Evolutionary conservation across 257 asterid species (phyloP).

Genomic region (Gentiana dahurica): DNA sequence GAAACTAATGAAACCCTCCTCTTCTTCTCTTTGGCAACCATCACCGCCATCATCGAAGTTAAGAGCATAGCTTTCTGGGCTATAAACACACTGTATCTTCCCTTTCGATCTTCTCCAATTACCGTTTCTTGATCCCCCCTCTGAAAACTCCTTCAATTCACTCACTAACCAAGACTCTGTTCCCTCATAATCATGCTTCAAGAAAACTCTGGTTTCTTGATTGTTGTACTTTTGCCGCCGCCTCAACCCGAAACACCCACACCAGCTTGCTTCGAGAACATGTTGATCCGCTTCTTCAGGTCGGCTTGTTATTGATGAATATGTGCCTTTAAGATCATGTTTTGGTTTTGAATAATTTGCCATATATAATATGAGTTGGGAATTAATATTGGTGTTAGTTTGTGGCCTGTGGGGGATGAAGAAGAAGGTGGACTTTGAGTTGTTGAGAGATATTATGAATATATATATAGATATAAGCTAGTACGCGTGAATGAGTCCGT

Average conservation of each 20-base stretch:
- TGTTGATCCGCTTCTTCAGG: not conserved
- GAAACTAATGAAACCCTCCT: constrained; percentile 24
- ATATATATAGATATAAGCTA: too few relatives aligned
- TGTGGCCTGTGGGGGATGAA: too few relatives aligned
- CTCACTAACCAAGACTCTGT: constrained; percentile 20
- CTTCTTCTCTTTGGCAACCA: not conserved
- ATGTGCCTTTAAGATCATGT: too few relatives aligned
- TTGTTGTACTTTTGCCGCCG: not conserved
- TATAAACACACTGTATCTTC: constrained; percentile 32
- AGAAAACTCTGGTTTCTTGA: constrained; percentile 5
- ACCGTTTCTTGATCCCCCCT: constrained; percentile 14
- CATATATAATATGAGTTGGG: too few relatives aligned
- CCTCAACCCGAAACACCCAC: constrained; percentile 23
- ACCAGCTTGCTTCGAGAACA: constrained; percentile 1
- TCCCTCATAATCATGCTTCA: not conserved
- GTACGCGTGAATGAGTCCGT: too few relatives aligned
- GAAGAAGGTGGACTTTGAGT: too few relatives aligned
- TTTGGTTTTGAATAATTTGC: too few relatives aligned
- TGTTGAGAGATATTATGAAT: too few relatives aligned
- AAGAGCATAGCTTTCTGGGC: constrained; percentile 60
- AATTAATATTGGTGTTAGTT: too few relatives aligned
- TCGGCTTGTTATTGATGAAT: too few relatives aligned
- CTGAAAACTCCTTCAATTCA: constrained; percentile 16
- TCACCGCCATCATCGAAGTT: constrained; percentile 40
- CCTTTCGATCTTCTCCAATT: constrained; percentile 13